phyloP scores from a whole-genome alignment of 768 basidiomycete species.

The Rhizopogon roseolus region DNA sequence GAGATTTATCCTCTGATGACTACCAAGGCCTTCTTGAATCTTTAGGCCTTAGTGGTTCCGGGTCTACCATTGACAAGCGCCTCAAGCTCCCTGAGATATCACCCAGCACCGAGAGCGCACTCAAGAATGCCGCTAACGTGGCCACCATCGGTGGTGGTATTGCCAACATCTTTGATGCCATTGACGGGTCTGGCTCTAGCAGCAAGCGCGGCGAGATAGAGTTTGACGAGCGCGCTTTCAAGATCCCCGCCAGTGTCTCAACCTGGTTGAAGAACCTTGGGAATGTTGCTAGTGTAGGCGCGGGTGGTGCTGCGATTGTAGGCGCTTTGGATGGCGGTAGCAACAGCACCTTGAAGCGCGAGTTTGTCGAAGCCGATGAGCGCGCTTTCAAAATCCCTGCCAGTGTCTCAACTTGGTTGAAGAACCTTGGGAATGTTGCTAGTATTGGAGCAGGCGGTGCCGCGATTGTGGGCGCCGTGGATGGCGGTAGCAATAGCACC shows the following conservation, averaged over 20 bases:
- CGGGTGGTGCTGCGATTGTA: no score
- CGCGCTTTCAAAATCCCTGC: neutral
- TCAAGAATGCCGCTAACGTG: neutral
- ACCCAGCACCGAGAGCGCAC: neutral
- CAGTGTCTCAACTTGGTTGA: neutral
- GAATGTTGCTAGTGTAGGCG: no score
- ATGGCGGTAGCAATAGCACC: neutral
- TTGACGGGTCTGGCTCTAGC: neutral
- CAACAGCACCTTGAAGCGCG: no score
- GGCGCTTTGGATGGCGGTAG: no score
- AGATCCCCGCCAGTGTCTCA: no score
- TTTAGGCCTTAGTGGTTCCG: no score
- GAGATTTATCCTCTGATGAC: neutral
- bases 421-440: neutral
- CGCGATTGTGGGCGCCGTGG: neutral
- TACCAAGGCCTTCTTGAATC: no score
- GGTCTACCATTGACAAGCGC: neutral
- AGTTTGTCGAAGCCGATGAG: no score
- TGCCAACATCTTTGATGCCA: neutral
- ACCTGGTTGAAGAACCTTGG: no score
- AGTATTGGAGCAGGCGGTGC: neutral
- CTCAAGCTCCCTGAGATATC: neutral
- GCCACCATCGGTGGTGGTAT: neutral
- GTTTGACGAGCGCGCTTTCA: no score
- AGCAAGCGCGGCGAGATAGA: neutral